Evolutionary conservation across 331 rosid genomes (phyloP).

Genomic region (Malus hybrid): DNA sequence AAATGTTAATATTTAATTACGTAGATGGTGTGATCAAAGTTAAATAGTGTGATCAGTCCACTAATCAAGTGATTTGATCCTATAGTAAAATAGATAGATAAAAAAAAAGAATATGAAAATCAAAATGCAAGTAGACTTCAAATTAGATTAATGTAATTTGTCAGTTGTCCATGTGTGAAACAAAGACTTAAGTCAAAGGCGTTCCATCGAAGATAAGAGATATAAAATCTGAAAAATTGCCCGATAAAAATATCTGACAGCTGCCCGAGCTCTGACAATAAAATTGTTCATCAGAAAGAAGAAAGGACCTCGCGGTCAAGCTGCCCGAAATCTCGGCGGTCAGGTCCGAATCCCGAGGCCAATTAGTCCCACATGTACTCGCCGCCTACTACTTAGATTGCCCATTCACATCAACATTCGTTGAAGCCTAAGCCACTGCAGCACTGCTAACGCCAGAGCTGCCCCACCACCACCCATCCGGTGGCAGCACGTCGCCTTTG

Average conservation of each 20-base stretch:
- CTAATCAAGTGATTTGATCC: too few relatives aligned
- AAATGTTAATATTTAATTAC: too few relatives aligned
- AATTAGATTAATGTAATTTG: not conserved
- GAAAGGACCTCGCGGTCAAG: slow-evolving; percentile 24
- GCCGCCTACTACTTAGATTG: not conserved
- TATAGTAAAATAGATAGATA: too few relatives aligned
- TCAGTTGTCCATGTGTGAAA: not conserved
- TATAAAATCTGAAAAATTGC: not conserved
- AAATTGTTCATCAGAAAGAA: not conserved
- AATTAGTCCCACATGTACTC: not conserved
- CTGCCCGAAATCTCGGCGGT: slow-evolving; percentile 61
- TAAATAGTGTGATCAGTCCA: too few relatives aligned
- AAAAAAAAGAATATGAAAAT: too few relatives aligned
- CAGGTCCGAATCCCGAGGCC: slow-evolving; percentile 35
- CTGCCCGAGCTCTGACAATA: slow-evolving; percentile 20
- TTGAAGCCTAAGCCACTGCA: not conserved
- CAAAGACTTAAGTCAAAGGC: not conserved
- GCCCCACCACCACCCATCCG: not conserved
- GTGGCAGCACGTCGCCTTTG: slow-evolving; percentile 9
- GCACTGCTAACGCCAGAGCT: not conserved
- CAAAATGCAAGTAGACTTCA: too few relatives aligned
- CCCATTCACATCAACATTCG: not conserved
- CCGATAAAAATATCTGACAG: slow-evolving; percentile 4
- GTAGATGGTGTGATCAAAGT: too few relatives aligned
- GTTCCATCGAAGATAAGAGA: not conserved